Conservation (phyloP, 805 yeast genomes). For the Cyberlindnera galapagoensis region DNA sequence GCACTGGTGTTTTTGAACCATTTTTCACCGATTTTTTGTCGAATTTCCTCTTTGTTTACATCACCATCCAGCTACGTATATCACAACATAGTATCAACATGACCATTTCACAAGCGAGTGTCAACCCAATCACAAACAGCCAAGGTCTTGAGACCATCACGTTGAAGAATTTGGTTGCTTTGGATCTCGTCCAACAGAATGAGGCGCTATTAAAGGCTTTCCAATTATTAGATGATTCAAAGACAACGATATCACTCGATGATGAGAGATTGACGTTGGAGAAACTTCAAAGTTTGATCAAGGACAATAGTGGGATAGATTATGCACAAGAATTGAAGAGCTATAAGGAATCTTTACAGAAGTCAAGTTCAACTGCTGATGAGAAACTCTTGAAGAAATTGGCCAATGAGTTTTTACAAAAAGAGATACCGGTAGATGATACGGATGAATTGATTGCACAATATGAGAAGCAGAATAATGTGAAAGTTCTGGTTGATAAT, state of each 20-base stretch:
- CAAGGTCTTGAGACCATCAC: conserved; percentile 19
- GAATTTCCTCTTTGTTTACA: background rate
- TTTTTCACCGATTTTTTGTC: no score
- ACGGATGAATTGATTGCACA: conserved; percentile 8
- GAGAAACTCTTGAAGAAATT: conserved; percentile 10
- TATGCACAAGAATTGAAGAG: conserved; percentile 6
- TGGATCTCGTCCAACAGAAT: conserved; percentile 21
- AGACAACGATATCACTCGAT: conserved; percentile 2
- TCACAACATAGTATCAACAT: no score
- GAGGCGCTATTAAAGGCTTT: conserved; percentile 18
- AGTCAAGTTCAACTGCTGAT: no score
- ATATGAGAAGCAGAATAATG: conserved; percentile 15
- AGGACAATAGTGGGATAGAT: conserved; percentile 5
- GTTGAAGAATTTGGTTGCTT: conserved; percentile 22
- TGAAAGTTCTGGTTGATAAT: conserved; percentile 9
- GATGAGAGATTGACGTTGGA: conserved; percentile 6
- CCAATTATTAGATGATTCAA: conserved; percentile 16
- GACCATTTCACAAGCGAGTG: conserved; percentile 19
- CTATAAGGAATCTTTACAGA: no score
- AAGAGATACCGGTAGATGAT: conserved; percentile 11
- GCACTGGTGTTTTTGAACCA: no score
- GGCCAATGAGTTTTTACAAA: conserved; percentile 16
- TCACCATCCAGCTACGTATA: background rate
- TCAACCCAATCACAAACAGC: conserved; percentile 13
- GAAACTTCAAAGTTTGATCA: conserved; percentile 6